These are phyloP conservation scores for Cyberlindnera nakhonratchasimensis DNA, from an alignment of 805 yeast genomes.

Conservation along the genomic window DNA sequence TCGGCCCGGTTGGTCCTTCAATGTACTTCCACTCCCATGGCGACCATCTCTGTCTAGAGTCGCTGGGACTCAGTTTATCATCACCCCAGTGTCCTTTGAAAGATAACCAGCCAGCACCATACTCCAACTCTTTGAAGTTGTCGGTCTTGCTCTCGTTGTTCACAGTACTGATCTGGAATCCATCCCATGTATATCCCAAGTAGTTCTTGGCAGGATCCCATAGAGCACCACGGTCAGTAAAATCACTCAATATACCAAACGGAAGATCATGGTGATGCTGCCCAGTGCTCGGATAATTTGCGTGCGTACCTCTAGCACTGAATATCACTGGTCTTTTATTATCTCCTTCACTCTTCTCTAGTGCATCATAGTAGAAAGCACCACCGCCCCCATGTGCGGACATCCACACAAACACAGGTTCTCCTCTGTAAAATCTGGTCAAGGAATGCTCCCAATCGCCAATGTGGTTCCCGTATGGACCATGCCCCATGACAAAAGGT, in stretches of 20 bases:
- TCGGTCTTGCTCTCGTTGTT: conserved; percentile 23
- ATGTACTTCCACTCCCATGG: conserved; percentile 88
- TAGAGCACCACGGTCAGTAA: conserved; percentile 90
- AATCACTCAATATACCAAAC: conserved; percentile 83
- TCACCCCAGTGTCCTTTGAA: conserved; percentile 93
- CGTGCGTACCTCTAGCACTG: conserved; percentile 95
- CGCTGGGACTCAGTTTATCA: conserved; percentile 56
- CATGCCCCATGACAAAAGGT: conserved; percentile 95
- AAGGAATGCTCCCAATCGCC: conserved; percentile 98
- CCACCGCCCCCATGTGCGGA: conserved; percentile 98
- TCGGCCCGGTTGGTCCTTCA: conserved; percentile 92
- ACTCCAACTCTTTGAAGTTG: conserved; percentile 25
- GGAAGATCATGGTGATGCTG: conserved; percentile 96
- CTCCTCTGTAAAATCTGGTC: conserved; percentile 77
- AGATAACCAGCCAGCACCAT: conserved; percentile 60
- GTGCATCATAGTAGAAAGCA: conserved; percentile 72
- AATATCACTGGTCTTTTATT: conserved; percentile 67
- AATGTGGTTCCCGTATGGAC: conserved; percentile 95
- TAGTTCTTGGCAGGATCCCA: conserved; percentile 91
- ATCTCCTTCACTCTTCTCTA: conserved; percentile 45
- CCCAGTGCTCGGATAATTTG: conserved; percentile 93
- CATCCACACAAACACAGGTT: conserved; percentile 89
- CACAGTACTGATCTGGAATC: conserved; percentile 43
- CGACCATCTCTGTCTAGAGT: conserved; percentile 81
- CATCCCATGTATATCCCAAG: conserved; percentile 78